phyloP scores from a whole-genome alignment of 1,284 basidiomycete species.

The Amylostereum areolatum region DNA sequence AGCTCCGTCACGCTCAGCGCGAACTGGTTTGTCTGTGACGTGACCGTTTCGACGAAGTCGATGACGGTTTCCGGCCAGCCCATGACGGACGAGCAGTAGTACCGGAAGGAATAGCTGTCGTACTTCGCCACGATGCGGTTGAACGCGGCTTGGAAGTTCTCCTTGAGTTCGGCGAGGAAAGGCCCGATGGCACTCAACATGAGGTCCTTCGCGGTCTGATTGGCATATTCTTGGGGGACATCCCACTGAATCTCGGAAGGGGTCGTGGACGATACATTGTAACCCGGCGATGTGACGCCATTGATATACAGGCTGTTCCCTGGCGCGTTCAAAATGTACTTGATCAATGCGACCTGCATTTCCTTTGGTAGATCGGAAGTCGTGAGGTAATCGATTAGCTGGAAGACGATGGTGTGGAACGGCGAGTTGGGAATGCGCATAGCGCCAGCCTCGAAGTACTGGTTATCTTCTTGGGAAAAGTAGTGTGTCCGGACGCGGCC shows the following conservation, averaged over 20 bases:
- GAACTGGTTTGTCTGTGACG: constrained; percentile 19
- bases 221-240: neutral
- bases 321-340: constrained; percentile 12
- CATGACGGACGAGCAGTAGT: constrained; percentile 4
- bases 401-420: constrained; percentile 12
- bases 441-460: constrained; percentile 19
- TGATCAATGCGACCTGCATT: constrained; percentile 10
- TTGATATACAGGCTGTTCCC: constrained; percentile 17
- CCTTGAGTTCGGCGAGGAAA: constrained; percentile 9
- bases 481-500: constrained; percentile 15
- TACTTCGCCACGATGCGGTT: constrained; percentile 4
- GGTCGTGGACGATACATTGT: too few species aligned
- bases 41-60: constrained; percentile 17
- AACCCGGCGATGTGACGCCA: neutral
- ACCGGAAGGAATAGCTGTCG: constrained; percentile 15
- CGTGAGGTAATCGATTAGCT: constrained; percentile 11
- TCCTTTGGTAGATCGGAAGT: neutral
- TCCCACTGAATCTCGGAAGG: too few species aligned
- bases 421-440: constrained; percentile 18
- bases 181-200: constrained; percentile 12
- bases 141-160: constrained; percentile 15
- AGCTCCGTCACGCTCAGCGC: constrained; percentile 17
- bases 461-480: constrained; percentile 14
- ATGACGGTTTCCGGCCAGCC: constrained; percentile 13
- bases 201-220: constrained; percentile 11